These are phyloP conservation scores for Saccharum spontaneum DNA, from an alignment of 176 grass and related monocot genomes.

Conservation along the genomic window DNA sequence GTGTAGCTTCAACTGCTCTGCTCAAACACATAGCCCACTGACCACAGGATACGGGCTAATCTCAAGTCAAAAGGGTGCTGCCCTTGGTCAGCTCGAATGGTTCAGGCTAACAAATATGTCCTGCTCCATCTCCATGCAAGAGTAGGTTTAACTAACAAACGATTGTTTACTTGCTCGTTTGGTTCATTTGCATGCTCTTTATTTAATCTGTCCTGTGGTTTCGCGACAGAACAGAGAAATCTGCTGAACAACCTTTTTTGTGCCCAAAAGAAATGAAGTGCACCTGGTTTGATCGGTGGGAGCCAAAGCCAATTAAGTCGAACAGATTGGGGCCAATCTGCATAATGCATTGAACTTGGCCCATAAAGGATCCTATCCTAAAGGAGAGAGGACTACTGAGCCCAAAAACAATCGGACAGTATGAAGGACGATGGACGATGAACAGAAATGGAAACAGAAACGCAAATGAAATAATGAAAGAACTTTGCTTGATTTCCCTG, in stretches of 20 bases:
- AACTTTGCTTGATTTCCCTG: slow-evolving; percentile 1
- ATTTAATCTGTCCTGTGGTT: background rate
- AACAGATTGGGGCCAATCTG: background rate
- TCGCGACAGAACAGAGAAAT: background rate
- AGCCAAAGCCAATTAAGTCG: background rate
- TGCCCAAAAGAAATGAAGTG: background rate
- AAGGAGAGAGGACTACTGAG: background rate
- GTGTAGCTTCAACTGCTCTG: slow-evolving; percentile 45
- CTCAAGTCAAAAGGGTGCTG: background rate
- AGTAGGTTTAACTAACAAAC: slow-evolving; percentile 31
- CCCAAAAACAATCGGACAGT: background rate
- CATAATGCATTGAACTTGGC: background rate
- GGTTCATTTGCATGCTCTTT: background rate
- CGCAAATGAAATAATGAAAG: background rate
- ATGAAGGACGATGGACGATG: background rate
- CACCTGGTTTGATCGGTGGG: slow-evolving; percentile 5
- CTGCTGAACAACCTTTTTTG: slow-evolving; percentile 10
- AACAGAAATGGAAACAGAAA: background rate
- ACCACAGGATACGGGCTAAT: background rate
- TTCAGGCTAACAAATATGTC: slow-evolving; percentile 23
- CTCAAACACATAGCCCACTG: slow-evolving; percentile 34
- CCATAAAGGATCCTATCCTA: no score
- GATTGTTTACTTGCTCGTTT: background rate
- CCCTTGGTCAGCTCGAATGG: slow-evolving; percentile 17
- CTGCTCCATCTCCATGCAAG: slow-evolving; percentile 39